Conservation (phyloP, 202 grass and related monocot genomes). For the Eragrostis tef region DNA sequence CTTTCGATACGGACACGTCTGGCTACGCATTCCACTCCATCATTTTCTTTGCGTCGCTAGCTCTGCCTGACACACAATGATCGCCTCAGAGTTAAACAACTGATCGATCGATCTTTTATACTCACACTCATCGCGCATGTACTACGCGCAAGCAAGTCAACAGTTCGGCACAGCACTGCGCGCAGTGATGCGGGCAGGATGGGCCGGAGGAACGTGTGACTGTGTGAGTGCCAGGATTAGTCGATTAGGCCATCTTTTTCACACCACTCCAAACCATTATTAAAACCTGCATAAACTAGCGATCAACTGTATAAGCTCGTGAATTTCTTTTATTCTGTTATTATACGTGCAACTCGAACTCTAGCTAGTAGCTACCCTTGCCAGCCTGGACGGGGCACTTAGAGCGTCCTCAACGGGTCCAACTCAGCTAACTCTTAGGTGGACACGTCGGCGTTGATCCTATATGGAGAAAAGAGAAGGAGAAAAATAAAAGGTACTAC, state of each 20-base stretch:
- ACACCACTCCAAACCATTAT: background rate
- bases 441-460: no score
- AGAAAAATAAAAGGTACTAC: no score
- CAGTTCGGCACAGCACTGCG: background rate
- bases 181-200: background rate
- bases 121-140: background rate
- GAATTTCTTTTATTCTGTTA: background rate
- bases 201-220: background rate
- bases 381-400: background rate
- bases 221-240: background rate
- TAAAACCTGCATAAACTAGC: constrained; percentile 21
- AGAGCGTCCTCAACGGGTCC: no score
- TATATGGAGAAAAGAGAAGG: no score
- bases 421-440: no score
- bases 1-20: background rate
- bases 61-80: background rate
- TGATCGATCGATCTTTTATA: background rate
- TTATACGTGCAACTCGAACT: background rate
- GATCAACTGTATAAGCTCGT: background rate
- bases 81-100: background rate
- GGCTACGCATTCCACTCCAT: background rate
- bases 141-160: constrained; percentile 19
- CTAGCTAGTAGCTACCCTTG: background rate
- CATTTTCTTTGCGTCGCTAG: background rate
- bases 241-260: constrained; percentile 3